phyloP scores from a whole-genome alignment of 352 stramenopile species.

The Globisporangium takayamanum region DNA sequence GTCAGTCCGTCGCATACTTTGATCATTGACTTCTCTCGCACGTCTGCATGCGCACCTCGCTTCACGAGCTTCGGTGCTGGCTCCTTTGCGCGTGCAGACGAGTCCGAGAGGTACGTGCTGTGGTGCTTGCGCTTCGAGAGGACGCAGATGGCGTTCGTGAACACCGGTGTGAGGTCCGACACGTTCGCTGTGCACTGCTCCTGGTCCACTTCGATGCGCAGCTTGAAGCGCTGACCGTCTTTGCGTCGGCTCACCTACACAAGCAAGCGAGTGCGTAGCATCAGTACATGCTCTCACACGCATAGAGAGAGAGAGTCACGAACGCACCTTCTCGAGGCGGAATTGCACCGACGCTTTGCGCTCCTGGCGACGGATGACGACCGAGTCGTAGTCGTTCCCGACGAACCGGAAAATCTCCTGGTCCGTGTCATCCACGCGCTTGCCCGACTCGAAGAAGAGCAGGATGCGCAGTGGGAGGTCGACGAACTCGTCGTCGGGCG shows the following conservation, averaged over 20 bases:
- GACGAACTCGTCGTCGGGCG: conserved; percentile 68
- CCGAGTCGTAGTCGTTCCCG: conserved; percentile 79
- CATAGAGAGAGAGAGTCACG: not conserved
- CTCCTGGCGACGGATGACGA: conserved; percentile 58
- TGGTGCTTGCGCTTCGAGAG: conserved; percentile 82
- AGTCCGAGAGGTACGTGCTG: conserved; percentile 34
- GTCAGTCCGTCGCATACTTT: not conserved
- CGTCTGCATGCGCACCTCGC: conserved; percentile 26
- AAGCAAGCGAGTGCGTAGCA: not conserved
- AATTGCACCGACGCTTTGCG: conserved; percentile 74
- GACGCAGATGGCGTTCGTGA: conserved; percentile 84
- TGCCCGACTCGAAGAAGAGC: conserved; percentile 84
- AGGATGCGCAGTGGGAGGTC: conserved; percentile 73
- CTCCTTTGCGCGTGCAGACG: conserved; percentile 36
- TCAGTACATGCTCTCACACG: not conserved
- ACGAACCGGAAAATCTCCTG: conserved; percentile 86
- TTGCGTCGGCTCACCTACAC: conserved; percentile 67
- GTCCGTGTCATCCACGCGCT: conserved; percentile 74
- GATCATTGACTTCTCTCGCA: not conserved
- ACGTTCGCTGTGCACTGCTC: conserved; percentile 80
- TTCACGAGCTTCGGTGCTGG: conserved; percentile 56
- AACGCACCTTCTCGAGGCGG: conserved; percentile 63
- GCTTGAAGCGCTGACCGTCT: conserved; percentile 79
- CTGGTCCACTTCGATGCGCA: conserved; percentile 80
- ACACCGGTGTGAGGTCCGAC: conserved; percentile 66